Evolutionary conservation across 108 stramenopile species (phyloP), one percentile per base, ranked within the genome.

Genomic region (Bacterosira constricta): DNA sequence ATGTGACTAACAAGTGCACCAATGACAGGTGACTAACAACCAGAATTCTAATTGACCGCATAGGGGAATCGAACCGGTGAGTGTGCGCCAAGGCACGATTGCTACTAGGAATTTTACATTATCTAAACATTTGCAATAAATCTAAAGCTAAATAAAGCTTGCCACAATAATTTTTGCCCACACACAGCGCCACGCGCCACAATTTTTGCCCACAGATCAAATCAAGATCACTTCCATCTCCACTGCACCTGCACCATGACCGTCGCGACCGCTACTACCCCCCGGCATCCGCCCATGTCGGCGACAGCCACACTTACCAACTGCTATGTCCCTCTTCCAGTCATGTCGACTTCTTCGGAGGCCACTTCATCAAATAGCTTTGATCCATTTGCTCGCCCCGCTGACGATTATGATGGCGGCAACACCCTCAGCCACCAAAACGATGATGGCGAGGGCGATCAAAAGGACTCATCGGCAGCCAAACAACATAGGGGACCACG

Each of bases 311-410:
- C 74, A 31, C 82, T 90, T 6, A 63, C 84, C 37, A 88, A 88
- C 60, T 84, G 83, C 58, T 90, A 90, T 72, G 85, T 86, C 23
- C 90, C 90, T 35, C 84, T 88, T 23, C 80, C 79, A 6, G 59
- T 77, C 31, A 7, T 31, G 6, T 38, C 59, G 6, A 4, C 56
- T 29, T 49, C 71, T 10, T 18, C 49, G 6, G 12, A 7, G 15
- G 21, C 38, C 36, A 25, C 35, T 44, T 20, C 61, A n/a, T n/a
- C n/a, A n/a, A n/a, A n/a, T 5, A 4, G 8, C 36, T 71, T 53
- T 42, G 66, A 78, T 49, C 77, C 77, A 34, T 55, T 44, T 27
- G 17, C 68, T 8, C 77, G 77, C 18, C 35, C 46, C 55, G 44
- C 39, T 29, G 51, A 59, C 29, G 54, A 66, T 34, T 25, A 45